Evolutionary conservation across 192 early-diverging fungal species (phyloP), one percentile per base, ranked within the genome.

Genomic region (Globomyces pollinis-pini): DNA sequence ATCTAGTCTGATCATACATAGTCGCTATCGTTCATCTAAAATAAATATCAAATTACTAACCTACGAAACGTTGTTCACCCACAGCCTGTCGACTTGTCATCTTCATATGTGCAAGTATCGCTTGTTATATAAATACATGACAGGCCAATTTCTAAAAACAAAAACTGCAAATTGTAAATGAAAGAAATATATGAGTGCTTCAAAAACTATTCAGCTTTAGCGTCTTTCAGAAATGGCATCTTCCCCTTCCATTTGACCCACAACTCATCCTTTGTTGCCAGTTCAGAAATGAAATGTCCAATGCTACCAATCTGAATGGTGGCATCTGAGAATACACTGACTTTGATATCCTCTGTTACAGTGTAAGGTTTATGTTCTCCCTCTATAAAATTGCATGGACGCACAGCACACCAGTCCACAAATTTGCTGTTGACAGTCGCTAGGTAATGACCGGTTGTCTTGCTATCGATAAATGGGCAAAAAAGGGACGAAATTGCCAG

Each of bases 261-360:
- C 18, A 39, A 23, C 31, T 4, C 18, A 31, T 54, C 52, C 21
- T 54, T 28, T 3, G 38, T 36, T 24, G 52, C 52, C 52, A 54
- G 29, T 39, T 54, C 29, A n/a, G 29, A 28, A 3, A 38, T 54
- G 31, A 54, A 54, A 39, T 54, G 21, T 8, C 29, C 52, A 54
- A 54, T 54, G 29, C 38, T 54, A 8, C 20, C 52, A 24, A 54
- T 54, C 13, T 54, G 29, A 5, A 28, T 28, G 23, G 34, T n/a
- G 9, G 34, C 38, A 5, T 31, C 52, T 26, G 52, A 3, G 29
- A 54, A 39, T 21, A 54, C 38, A 0, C 21, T 13, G 21, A 23
- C 33, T 24, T 5, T 38, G 8, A 28, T 21, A 36, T 38, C 5
- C 13, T 36, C 35, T 26, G 24, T 26, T 7, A 54, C 52, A 23